Evolutionary conservation across 768 basidiomycete species (phyloP), one percentile per base, ranked within the genome.

Genomic region (Coprinellus micaceus): DNA sequence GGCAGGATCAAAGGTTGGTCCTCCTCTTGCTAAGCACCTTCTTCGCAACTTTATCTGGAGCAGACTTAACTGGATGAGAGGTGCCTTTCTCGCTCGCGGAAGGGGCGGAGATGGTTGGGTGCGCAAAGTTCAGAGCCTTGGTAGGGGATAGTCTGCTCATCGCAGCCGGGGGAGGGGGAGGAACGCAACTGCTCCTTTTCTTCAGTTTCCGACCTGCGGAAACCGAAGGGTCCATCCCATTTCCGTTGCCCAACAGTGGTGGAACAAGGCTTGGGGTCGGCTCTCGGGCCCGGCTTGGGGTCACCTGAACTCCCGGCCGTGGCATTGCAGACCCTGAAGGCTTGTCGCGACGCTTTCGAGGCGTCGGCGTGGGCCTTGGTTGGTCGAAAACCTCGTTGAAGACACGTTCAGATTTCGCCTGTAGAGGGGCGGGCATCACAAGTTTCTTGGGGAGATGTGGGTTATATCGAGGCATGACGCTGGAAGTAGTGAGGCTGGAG

Each of bases 341-440:
- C 33, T 13, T 6, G 13, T 33, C 33, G 13, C 33, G 33, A 33
- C 33, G 33, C 33, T 13, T 33, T 33, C 33, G 33, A 33, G 33
- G 33, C 13, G 33, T 33, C 13, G 33, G 33, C 13, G 33, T 13
- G 33, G 33, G 33, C 13, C 33, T 33, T 13, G 33, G 33, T 13
- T 6, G 58, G 24, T 33, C 56, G 45, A 52, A 56, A 33, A 48
- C 52, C 24, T 54, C 53, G 49, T 37, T 29, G 22, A 47, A 52
- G 3, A 45, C 13, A 19, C 46, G 58, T 39, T 43, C 41, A 12
- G 50, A 30, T 36, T 60, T 56, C 15, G 52, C 40, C 7, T 83
- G 82, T 37, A 90, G 75, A 15, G 84, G 88, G 2, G 84, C 69
- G 45, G 88, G 88, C 88, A 90, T 90, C 41, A 89, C 82, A 25